Conservation (phyloP, 192 early-diverging fungal species). For the Helicostylum pulchrum region DNA sequence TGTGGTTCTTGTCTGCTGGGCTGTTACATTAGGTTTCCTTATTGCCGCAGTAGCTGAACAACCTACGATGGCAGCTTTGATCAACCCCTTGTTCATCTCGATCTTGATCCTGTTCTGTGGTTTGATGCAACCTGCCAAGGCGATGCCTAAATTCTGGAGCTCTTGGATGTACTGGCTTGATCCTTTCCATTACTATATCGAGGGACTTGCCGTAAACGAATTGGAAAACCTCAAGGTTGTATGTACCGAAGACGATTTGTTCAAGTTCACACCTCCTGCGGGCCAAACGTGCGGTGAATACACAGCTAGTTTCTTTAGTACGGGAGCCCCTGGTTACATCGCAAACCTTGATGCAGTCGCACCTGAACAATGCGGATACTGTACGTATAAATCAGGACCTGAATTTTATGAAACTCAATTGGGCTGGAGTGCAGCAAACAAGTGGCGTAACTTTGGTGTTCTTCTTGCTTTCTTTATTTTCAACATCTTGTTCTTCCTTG, state of each 20-base stretch:
- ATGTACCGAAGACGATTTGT: conserved; percentile 52
- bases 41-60: conserved; percentile 65
- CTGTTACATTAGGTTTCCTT: conserved; percentile 66
- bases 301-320: conserved; percentile 14
- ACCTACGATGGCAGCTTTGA: conserved; percentile 53
- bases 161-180: conserved; percentile 66
- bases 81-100: conserved; percentile 67
- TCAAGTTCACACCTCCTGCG: conserved; percentile 48
- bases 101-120: conserved; percentile 70
- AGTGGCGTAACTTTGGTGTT: conserved; percentile 72
- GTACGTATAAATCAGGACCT: conserved; percentile 50
- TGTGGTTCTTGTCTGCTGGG: conserved; percentile 59
- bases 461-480: conserved; percentile 59
- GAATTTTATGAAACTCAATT: conserved; percentile 48
- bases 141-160: conserved; percentile 68
- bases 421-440: conserved; percentile 53
- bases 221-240: conserved; percentile 45
- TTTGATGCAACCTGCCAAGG: conserved; percentile 56
- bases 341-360: conserved; percentile 18
- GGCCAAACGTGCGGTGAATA: conserved; percentile 64
- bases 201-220: conserved; percentile 60
- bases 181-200: conserved; percentile 66
- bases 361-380: conserved; percentile 59
- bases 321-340: conserved; percentile 6
- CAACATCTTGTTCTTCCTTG: conserved; percentile 52